Percentiles rank a stretch among this genome's conserved stretches.
phyloP scores from a whole-genome alignment of 1,284 basidiomycete genomes.

The Xerocomus tenax region DNA sequence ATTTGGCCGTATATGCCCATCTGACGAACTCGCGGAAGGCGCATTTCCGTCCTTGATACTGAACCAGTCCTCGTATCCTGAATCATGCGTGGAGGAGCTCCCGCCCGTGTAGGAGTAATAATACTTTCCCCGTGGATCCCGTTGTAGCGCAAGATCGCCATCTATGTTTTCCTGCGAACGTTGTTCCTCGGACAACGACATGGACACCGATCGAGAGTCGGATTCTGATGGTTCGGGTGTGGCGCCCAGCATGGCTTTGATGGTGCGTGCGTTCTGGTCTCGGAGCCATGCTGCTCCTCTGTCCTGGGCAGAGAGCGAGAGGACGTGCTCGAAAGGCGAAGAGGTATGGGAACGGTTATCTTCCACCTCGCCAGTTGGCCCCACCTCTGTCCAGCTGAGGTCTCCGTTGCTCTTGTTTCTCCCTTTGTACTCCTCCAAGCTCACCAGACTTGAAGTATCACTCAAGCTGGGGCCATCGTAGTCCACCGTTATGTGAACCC shows the following conservation, averaged over 20 bases:
- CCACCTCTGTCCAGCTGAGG: conserved; percentile 44
- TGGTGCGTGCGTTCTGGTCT: conserved; percentile 65
- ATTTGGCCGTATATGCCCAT: conserved; percentile 39
- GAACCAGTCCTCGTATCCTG: conserved; percentile 43
- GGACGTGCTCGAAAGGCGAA: conserved; percentile 39
- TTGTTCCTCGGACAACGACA: conserved; percentile 27
- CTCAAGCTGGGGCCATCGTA: conserved; percentile 88
- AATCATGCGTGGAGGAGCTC: conserved; percentile 44
- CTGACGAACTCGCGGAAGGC: conserved; percentile 19
- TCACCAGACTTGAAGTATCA: conserved; percentile 73
- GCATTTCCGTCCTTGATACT: conserved; percentile 30
- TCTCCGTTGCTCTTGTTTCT: conserved; percentile 54
- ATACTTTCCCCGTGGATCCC: conserved; percentile 59
- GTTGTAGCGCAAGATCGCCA: conserved; percentile 57
- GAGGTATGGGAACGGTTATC: conserved; percentile 40
- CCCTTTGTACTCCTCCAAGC: conserved; percentile 61
- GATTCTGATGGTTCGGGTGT: conserved; percentile 52
- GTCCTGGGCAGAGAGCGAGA: conserved; percentile 43
- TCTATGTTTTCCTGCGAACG: conserved; percentile 34
- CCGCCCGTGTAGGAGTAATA: conserved; percentile 63
- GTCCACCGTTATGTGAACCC: conserved; percentile 69
- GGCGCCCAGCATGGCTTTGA: conserved; percentile 53
- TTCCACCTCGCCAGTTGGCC: conserved; percentile 41
- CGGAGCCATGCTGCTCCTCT: conserved; percentile 73
- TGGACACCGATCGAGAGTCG: conserved; percentile 41